A percentile compares a stretch with the other conserved stretches of the same genome.
phyloP scores from a whole-genome alignment of 768 basidiomycete species.

The Lyophyllum shimeji region DNA sequence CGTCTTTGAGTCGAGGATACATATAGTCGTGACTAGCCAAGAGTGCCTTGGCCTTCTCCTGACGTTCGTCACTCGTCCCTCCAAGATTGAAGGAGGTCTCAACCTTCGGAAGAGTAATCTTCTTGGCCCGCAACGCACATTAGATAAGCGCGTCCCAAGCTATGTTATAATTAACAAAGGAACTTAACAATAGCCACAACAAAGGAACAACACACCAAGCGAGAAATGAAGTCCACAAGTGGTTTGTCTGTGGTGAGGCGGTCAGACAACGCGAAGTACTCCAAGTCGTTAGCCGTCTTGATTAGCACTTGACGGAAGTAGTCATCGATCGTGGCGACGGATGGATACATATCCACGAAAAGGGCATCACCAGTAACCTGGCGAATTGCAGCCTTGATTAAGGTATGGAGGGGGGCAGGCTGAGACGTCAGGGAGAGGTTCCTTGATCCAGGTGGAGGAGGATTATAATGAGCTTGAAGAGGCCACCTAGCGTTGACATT shows the following conservation, averaged over 20 bases:
- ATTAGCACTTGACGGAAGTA: not conserved
- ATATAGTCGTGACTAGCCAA: too few relatives aligned
- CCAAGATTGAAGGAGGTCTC: too few relatives aligned
- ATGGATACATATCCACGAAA: conserved; percentile 2
- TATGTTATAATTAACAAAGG: too few relatives aligned
- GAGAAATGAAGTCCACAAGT: too few relatives aligned
- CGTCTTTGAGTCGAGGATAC: too few relatives aligned
- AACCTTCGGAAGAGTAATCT: too few relatives aligned
- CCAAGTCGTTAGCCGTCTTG: not conserved
- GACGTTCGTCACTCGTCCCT: too few relatives aligned
- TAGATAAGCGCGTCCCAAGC: too few relatives aligned
- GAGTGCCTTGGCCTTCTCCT: too few relatives aligned
- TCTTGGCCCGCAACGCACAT: too few relatives aligned
- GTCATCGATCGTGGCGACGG: not conserved
- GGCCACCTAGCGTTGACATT: not conserved
- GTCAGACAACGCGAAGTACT: not conserved
- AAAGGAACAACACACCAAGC: too few relatives aligned
- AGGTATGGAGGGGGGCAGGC: not conserved
- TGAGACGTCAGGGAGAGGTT: conserved; percentile 3
- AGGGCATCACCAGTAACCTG: conserved; percentile 4
- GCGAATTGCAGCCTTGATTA: conserved; percentile 8
- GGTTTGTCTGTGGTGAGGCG: too few relatives aligned
- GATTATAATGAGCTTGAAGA: conserved; percentile 1
- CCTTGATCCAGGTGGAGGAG: not conserved
- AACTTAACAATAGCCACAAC: not conserved